Evolutionary conservation across 1,284 basidiomycete genomes (phyloP).

Genomic region (Trametes hirsuta): DNA sequence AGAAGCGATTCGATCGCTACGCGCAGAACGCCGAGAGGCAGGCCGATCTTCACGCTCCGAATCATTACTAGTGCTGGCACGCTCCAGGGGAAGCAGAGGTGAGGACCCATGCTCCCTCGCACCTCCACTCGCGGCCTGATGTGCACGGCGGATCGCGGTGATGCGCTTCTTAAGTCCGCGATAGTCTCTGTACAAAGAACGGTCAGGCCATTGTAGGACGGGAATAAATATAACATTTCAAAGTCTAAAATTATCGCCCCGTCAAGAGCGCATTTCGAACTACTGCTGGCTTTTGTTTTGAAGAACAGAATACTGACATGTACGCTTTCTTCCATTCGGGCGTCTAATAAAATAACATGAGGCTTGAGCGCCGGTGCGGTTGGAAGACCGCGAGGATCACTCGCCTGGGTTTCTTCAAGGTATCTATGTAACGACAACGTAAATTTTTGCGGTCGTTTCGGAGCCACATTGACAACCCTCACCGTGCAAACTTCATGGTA

Average conservation of each 20-base stretch:
- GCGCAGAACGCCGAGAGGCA: not conserved
- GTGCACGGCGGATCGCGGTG: slow-evolving; percentile 52
- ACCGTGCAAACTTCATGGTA: slow-evolving; percentile 30
- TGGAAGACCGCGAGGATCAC: slow-evolving; percentile 17
- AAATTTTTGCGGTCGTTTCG: too few relatives aligned
- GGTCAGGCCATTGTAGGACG: not conserved
- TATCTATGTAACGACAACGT: slow-evolving; percentile 44
- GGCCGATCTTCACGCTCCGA: slow-evolving; percentile 1
- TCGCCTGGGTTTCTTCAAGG: slow-evolving; percentile 70
- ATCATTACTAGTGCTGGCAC: slow-evolving; percentile 6
- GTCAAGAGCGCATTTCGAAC: not conserved
- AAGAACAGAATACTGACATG: slow-evolving; percentile 51
- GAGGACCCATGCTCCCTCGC: slow-evolving; percentile 10
- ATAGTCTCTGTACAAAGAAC: slow-evolving; percentile 59
- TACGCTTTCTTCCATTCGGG: slow-evolving; percentile 85
- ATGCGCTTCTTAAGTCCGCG: slow-evolving; percentile 72
- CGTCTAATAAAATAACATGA: slow-evolving; percentile 45
- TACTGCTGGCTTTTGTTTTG: not conserved
- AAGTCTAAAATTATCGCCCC: too few relatives aligned
- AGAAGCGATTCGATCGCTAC: not conserved
- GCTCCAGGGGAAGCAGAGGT: slow-evolving; percentile 8
- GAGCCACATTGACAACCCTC: not conserved
- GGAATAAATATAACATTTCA: not conserved
- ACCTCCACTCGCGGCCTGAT: slow-evolving; percentile 32
- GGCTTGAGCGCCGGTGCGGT: not conserved